phyloP scores from a whole-genome alignment of 306 rosid species.

The Macrotyloma uniflorum region DNA sequence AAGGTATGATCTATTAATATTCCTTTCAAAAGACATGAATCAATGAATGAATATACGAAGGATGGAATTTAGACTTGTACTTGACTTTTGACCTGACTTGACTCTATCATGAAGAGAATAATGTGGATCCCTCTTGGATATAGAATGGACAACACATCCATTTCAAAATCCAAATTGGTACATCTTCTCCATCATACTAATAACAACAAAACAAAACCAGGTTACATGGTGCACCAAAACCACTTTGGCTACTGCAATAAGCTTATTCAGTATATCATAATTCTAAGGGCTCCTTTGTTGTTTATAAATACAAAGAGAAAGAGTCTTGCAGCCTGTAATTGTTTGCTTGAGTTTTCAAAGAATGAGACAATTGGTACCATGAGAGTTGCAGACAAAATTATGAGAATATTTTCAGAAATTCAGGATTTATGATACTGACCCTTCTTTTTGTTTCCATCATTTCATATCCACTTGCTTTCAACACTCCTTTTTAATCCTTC shows the following conservation, averaged over 20 bases:
- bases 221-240: too few relatives aligned
- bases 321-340: not conserved
- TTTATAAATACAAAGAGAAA: not conserved
- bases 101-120: not conserved
- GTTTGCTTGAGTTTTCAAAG: not conserved
- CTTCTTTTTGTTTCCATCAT: not conserved
- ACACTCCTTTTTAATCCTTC: conserved; percentile 18
- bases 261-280: too few relatives aligned
- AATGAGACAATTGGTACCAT: not conserved
- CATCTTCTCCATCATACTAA: too few relatives aligned
- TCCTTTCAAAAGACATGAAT: conserved; percentile 15
- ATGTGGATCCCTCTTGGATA: not conserved
- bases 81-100: conserved; percentile 26
- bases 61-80: conserved; percentile 12
- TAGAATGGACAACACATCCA: conserved; percentile 1
- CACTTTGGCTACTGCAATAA: not conserved
- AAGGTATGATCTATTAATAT: conserved; percentile 8
- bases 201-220: not conserved
- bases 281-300: too few relatives aligned
- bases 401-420: conserved; percentile 35
- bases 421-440: conserved; percentile 11
- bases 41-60: not conserved
- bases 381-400: conserved; percentile 9
- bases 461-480: conserved; percentile 44
- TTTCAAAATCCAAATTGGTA: not conserved